phyloP scores from a whole-genome alignment of 2,329 filamentous ascomycete genomes.

The Truncatella angustata region DNA sequence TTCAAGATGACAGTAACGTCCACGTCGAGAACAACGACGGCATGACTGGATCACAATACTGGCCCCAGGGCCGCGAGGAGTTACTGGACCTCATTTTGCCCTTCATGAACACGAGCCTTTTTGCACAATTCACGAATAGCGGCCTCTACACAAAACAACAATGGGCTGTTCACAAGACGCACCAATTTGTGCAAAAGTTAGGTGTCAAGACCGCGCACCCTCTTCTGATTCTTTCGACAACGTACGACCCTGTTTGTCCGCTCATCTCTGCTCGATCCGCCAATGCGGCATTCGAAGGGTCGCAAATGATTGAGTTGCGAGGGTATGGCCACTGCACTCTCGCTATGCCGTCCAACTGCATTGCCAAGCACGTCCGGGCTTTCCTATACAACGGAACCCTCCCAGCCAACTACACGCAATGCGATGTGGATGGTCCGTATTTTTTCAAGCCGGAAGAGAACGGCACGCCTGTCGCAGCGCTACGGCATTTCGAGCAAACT shows the following conservation, averaged over 20 bases:
- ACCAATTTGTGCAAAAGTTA: slow-evolving; percentile 24
- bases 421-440: slow-evolving; percentile 37
- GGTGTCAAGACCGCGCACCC: slow-evolving; percentile 44
- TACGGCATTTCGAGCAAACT: slow-evolving; percentile 14
- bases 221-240: slow-evolving; percentile 53
- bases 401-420: slow-evolving; percentile 32
- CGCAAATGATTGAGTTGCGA: slow-evolving; percentile 37
- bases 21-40: slow-evolving; percentile 32
- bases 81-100: slow-evolving; percentile 34
- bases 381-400: slow-evolving; percentile 37
- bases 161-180: slow-evolving; percentile 27
- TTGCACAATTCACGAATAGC: slow-evolving; percentile 23
- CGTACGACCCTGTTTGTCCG: slow-evolving; percentile 57
- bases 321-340: slow-evolving; percentile 43
- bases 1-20: slow-evolving; percentile 25
- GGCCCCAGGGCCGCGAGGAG: slow-evolving; percentile 30
- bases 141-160: slow-evolving; percentile 28
- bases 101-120: slow-evolving; percentile 30
- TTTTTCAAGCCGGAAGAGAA: slow-evolving; percentile 30
- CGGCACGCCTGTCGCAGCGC: slow-evolving; percentile 8
- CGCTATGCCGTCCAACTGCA: slow-evolving; percentile 34
- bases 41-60: slow-evolving; percentile 25
- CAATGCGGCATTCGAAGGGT: slow-evolving; percentile 32
- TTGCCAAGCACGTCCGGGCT: slow-evolving; percentile 31
- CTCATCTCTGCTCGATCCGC: slow-evolving; percentile 36